phyloP scores from a whole-genome alignment of 805 yeast genomes.

The Starmerella scarabaei region DNA sequence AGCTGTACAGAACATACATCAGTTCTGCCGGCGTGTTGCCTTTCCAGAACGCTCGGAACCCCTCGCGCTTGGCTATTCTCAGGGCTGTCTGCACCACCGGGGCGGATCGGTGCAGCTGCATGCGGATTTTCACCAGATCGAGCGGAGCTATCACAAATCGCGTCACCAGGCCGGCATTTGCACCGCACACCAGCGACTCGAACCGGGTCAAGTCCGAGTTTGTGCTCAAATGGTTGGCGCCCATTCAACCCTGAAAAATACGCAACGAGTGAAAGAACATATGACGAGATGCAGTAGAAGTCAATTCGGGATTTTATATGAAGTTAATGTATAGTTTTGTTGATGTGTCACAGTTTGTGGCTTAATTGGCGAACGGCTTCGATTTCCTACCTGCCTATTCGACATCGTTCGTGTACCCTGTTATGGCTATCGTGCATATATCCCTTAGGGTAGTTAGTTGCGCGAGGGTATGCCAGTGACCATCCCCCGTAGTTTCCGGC shows the following conservation, averaged over 20 bases:
- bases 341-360: too few species aligned
- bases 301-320: too few species aligned
- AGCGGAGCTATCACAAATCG: conserved; percentile 62
- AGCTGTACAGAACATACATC: conserved; percentile 77
- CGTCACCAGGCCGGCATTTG: conserved; percentile 50
- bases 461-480: conserved; percentile 10
- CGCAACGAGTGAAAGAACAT: too few species aligned
- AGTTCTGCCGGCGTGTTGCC: conserved; percentile 88
- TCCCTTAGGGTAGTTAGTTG: too few species aligned
- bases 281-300: too few species aligned
- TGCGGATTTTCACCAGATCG: conserved; percentile 63
- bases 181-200: conserved; percentile 56
- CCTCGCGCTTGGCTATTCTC: conserved; percentile 47
- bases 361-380: too few species aligned
- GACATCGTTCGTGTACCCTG: too few species aligned
- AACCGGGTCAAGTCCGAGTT: conserved; percentile 41
- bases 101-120: conserved; percentile 40
- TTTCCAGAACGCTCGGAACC: conserved; percentile 74
- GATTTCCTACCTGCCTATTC: too few species aligned
- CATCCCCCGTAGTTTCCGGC: conserved; percentile 79
- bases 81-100: conserved; percentile 26
- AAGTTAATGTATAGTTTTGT: too few species aligned
- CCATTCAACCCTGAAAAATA: background rate
- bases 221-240: conserved; percentile 18
- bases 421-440: too few species aligned